phyloP scores from a whole-genome alignment of 2,329 filamentous ascomycete genomes.

The Gaeumannomyces sp. region DNA sequence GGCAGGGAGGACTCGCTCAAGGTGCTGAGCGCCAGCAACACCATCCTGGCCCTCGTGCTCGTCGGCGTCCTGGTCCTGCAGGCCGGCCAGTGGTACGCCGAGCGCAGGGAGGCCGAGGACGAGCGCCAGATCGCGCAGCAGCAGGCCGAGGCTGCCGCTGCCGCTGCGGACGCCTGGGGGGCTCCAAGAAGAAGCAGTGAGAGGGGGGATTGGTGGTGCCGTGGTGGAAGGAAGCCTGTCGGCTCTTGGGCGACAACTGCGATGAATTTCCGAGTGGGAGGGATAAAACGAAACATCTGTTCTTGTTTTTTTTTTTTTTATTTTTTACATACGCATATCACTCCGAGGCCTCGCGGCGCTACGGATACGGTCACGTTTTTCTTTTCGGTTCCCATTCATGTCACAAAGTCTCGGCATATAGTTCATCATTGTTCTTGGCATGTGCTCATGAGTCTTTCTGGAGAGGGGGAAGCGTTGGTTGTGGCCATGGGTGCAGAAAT shows the following conservation, averaged over 20 bases:
- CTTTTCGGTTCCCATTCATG: too few relatives aligned
- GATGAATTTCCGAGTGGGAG: too few relatives aligned
- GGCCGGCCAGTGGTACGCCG: constrained; percentile 97
- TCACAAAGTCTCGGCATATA: too few relatives aligned
- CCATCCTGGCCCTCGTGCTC: constrained; percentile 86
- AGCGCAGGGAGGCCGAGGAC: constrained; percentile 85
- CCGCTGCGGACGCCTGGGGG: constrained; percentile 2
- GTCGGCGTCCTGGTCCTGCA: constrained; percentile 89
- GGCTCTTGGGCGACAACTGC: too few relatives aligned
- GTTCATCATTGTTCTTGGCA: too few relatives aligned
- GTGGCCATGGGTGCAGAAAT: neutral
- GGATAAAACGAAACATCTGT: too few relatives aligned
- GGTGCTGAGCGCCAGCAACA: constrained; percentile 90
- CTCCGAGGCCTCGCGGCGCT: too few relatives aligned
- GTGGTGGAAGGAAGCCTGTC: constrained; percentile 12
- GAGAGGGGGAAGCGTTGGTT: neutral
- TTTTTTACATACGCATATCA: too few relatives aligned
- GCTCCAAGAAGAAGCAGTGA: constrained; percentile 18
- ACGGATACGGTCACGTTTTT: too few relatives aligned
- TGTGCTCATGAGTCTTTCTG: neutral
- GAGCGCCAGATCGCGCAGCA: constrained; percentile 53
- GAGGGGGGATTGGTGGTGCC: constrained; percentile 2
- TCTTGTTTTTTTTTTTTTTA: too few relatives aligned
- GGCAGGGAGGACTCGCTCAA: constrained; percentile 83
- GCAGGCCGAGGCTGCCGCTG: constrained; percentile 13